Conservation (phyloP, 2,329 filamentous ascomycete species). For the Paracorniculantispora psalliotae region DNA sequence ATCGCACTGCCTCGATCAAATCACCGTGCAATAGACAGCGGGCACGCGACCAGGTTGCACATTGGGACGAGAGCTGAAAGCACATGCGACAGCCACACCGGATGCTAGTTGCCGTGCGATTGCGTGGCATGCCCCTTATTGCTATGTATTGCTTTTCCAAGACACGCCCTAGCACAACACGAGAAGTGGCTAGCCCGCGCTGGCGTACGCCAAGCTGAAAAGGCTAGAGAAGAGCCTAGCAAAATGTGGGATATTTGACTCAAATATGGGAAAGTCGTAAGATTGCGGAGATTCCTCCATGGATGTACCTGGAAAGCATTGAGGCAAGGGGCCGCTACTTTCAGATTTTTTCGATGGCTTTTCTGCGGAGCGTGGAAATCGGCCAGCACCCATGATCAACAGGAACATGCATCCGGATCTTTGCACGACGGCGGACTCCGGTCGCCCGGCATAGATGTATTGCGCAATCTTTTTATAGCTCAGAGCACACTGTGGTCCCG, state of each 20-base stretch:
- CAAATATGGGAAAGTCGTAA: background rate
- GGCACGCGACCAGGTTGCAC: background rate
- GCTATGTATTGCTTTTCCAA: background rate
- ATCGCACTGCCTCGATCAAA: background rate
- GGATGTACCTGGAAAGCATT: background rate
- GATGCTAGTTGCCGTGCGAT: background rate
- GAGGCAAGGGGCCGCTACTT: background rate
- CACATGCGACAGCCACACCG: background rate
- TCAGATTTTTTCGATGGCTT: too few relatives aligned
- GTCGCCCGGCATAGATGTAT: too few relatives aligned
- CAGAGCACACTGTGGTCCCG: too few relatives aligned
- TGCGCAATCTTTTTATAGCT: too few relatives aligned
- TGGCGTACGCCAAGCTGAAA: constrained; percentile 1
- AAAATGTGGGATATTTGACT: background rate
- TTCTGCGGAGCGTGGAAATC: background rate
- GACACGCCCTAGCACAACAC: background rate
- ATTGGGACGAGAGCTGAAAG: background rate
- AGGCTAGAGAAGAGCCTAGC: background rate
- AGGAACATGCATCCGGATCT: background rate
- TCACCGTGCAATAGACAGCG: background rate
- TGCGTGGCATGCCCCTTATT: background rate
- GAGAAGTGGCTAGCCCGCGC: background rate
- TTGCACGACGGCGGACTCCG: background rate
- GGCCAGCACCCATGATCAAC: background rate
- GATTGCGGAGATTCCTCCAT: background rate